Conservation (phyloP, 352 stramenopile species). For the Thraustochytrium striatum region DNA sequence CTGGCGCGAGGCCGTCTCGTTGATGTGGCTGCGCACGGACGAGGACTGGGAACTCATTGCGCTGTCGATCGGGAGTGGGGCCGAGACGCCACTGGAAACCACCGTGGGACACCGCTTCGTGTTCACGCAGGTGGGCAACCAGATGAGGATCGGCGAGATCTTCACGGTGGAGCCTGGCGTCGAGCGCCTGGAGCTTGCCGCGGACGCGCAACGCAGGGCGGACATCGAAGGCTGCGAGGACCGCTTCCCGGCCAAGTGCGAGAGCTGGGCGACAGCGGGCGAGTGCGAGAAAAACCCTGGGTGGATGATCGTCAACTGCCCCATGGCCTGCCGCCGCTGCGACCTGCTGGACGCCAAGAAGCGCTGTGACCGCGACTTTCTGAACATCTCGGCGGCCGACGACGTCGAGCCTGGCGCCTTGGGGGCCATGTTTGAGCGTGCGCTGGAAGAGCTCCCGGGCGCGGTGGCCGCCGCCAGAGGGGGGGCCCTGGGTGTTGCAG, state of each 20-base stretch:
- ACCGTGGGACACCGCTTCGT: slow-evolving; percentile 42
- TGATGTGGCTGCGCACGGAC: slow-evolving; percentile 13
- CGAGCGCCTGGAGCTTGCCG: background rate
- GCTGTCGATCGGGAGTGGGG: background rate
- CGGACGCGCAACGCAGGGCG: slow-evolving; percentile 1
- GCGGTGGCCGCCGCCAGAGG: slow-evolving; percentile 22
- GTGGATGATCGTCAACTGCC: slow-evolving; percentile 71
- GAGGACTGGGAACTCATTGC: slow-evolving; percentile 33
- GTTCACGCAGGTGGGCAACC: slow-evolving; percentile 35
- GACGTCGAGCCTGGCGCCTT: slow-evolving; percentile 60
- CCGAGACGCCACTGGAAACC: background rate
- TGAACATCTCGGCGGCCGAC: slow-evolving; percentile 59
- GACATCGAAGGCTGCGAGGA: slow-evolving; percentile 56
- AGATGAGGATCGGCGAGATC: slow-evolving; percentile 1
- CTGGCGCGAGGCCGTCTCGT: background rate
- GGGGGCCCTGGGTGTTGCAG: slow-evolving; percentile 60
- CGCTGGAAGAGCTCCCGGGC: slow-evolving; percentile 55
- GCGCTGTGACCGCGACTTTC: slow-evolving; percentile 57
- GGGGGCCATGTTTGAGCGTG: slow-evolving; percentile 60
- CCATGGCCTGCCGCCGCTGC: slow-evolving; percentile 59
- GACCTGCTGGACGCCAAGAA: slow-evolving; percentile 60
- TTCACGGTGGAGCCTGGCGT: background rate
- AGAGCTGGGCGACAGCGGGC: slow-evolving; percentile 51
- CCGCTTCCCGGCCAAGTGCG: slow-evolving; percentile 57
- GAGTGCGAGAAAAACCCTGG: slow-evolving; percentile 58